phyloP scores from a whole-genome alignment of 345 rosid genomes.

The Erodium maritimum region DNA sequence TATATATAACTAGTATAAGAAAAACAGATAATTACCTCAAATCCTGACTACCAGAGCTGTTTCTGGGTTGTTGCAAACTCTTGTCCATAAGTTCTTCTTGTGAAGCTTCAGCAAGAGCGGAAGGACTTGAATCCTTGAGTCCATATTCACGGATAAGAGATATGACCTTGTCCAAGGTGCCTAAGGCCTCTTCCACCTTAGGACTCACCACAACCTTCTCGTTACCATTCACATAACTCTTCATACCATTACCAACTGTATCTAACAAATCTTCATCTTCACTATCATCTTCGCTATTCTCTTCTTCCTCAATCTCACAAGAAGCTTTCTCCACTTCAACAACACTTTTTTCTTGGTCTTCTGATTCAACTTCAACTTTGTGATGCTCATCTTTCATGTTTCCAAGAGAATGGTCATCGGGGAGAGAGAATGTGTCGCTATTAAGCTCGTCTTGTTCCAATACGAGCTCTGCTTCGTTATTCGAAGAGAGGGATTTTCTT shows the following conservation, averaged over 20 bases:
- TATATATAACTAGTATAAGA: neutral
- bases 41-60: slow-evolving; percentile 16
- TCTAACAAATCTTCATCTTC: slow-evolving; percentile 11
- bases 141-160: slow-evolving; percentile 34
- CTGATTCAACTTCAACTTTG: slow-evolving; percentile 9
- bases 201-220: slow-evolving; percentile 36
- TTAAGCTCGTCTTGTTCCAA: slow-evolving; percentile 16
- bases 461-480: slow-evolving; percentile 14
- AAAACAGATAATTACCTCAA: slow-evolving; percentile 24
- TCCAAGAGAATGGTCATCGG: slow-evolving; percentile 10
- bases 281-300: slow-evolving; percentile 20
- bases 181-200: slow-evolving; percentile 61
- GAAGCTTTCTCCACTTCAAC: slow-evolving; percentile 16
- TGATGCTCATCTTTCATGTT: slow-evolving; percentile 7
- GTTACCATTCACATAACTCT: slow-evolving; percentile 16
- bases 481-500: slow-evolving; percentile 38
- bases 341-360: slow-evolving; percentile 7
- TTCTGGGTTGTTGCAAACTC: slow-evolving; percentile 22
- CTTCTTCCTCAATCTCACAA: slow-evolving; percentile 69
- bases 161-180: slow-evolving; percentile 61
- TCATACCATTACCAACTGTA: neutral
- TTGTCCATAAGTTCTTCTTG: slow-evolving; percentile 19
- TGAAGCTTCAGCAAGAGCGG: slow-evolving; percentile 19
- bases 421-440: slow-evolving; percentile 7
- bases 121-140: slow-evolving; percentile 21